Base-by-base conservation (phyloP, 495 filamentous ascomycete species). In the Aeminium ludgeri region DNA sequence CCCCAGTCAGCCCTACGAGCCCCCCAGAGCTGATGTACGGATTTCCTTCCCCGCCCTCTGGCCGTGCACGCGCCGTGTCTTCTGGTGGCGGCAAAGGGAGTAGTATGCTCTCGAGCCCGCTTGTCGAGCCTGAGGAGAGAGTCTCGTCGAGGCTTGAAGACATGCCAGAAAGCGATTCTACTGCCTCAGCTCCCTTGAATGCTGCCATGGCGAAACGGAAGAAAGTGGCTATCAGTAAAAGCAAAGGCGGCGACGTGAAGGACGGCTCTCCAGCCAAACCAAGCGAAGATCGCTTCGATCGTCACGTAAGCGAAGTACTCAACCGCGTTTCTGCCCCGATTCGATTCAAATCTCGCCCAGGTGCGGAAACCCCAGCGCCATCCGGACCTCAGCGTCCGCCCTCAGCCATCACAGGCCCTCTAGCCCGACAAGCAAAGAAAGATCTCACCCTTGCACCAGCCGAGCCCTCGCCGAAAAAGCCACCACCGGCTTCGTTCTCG, bases 251-350 rank as follows among this genome's bases (percentile, higher is more conserved):
- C n/a, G 15, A 10, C n/a, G 13, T 6, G 36, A 45, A 38, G 16
- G 6, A 44, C 1, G 28, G 31, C 8, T 15, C 20, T 6, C 45
- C 45, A 2, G 27, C 40, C 10, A 45, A 40, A 30, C 48, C 40
- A 1, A 40, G 44, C 43, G 73, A 79, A 30, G 76, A 80, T 43
- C 73, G 80, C 29, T 66, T 97, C 3, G 84, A 92, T 51, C 73
- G 80, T 38, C 83, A 86, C 46, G 86, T 97, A 34, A 80, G 72
- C 55, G 76, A 80, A 15, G 81, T 97, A 35, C 67, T 97, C 7
- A 74, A 77, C 34, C 75, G 68, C 8, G 75, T 97, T 23, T 83
- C 46, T 2, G 74, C 80, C 13, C 73, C 72, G 29, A 91, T 97
- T 45, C 76, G 74, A 33, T 68, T 95, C 28, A 74, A 72, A 5